Evolutionary conservation across 179 eudicot species (phyloP).

Genomic region (Beta corolliflora): DNA sequence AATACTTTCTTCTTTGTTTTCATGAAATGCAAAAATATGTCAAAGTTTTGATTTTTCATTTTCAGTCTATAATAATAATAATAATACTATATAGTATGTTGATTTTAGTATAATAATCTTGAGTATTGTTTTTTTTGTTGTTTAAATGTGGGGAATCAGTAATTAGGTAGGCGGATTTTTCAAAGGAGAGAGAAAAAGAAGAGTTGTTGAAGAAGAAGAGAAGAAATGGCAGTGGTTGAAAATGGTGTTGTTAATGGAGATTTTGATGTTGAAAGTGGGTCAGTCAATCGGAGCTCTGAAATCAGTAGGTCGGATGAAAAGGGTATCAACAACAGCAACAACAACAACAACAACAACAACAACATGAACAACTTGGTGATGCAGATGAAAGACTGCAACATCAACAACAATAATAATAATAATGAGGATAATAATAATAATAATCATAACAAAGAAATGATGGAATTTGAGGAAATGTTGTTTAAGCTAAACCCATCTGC

Average conservation of each 20-base stretch:
- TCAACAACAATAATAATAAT: not conserved
- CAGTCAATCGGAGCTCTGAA: conserved; percentile 13
- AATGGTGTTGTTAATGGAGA: not conserved
- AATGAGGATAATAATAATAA: not conserved
- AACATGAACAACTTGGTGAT: no score
- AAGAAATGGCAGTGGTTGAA: conserved; percentile 22
- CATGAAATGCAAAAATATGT: no score
- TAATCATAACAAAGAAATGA: conserved; percentile 39
- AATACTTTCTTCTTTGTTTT: no score
- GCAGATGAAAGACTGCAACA: no score
- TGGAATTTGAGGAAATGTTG: conserved; percentile 65
- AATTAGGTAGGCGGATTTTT: conserved; percentile 19
- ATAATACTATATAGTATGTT: no score
- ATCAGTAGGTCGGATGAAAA: not conserved
- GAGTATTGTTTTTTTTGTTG: no score
- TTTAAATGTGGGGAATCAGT: no score
- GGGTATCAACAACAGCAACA: not conserved
- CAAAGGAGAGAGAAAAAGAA: conserved; percentile 19
- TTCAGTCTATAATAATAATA: no score
- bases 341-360: no score
- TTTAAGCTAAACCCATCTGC: conserved; percentile 77
- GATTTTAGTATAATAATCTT: no score
- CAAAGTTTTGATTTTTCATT: no score
- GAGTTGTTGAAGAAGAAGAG: not conserved
- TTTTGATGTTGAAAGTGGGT: conserved; percentile 5